Base-by-base conservation (phyloP, 2,329 filamentous ascomycete species). In the Penicillium sp. region DNA sequence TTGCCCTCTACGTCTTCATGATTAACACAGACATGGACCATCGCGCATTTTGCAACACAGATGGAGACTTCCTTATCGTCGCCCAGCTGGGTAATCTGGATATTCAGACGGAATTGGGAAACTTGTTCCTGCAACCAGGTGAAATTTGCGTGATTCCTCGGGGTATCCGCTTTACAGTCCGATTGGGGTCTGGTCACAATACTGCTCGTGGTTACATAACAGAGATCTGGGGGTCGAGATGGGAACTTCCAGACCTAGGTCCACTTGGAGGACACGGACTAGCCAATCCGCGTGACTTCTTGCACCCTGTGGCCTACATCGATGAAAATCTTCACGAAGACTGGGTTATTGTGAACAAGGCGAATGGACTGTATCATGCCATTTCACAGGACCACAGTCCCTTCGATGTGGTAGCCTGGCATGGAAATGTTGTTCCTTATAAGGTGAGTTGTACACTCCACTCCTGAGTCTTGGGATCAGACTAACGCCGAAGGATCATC, bases 351-450 rank as follows among this genome's bases (percentile, higher is more conserved):
- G 75, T 85, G 1, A 80, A 80, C 59, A 88, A 88, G 62, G 79
- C 86, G 27, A 79, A 79, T 2, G 85, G 85, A 1, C 73, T 77
- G 23, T 79, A 85, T 18, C 85, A 85, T 64, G 75, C 74, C 2
- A 82, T 81, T 49, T 75, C 77, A 40, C 85, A 88, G 65, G 75
- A 75, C 22, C 85, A 88, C 65, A 84, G 80, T 2, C 85, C 86
- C 0, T 89, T 87, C 64, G 85, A 88, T 60, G 82, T 88, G 1
- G 82, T 88, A 0, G 85, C 84, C 3, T 88, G 85, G 85, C 85
- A 87, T 64, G 85, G 85, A 6, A 83, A 82, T 54, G 85, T 86
- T 59, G 84, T 84, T 51, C 81, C 81, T 1, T 83, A 82, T 73
- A 83, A 83, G 54, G 65, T 67, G 27, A 8, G 44, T 42, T 26